Base-by-base conservation (phyloP, 257 asterid genomes). In the Primulina tabacum region DNA sequence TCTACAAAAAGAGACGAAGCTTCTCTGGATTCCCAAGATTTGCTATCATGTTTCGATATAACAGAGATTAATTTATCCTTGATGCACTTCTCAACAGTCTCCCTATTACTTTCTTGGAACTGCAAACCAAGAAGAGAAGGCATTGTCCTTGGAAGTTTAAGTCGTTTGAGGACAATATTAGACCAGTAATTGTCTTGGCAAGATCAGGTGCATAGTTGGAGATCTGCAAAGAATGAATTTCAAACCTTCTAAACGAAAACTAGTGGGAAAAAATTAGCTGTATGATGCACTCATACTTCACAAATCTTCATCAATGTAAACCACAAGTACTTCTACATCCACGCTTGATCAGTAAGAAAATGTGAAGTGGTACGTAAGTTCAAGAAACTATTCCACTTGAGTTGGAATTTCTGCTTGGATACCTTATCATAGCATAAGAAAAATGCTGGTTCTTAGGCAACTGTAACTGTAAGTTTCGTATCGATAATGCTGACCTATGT, bases 171-270 rank as follows among this genome's bases (percentile, higher is more conserved):
- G 97, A 82, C 75, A 75, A 67, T 73, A 93, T 80, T 80, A 93
- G 81, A 20, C 87, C 86, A 17, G 97, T 82, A 64, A 90, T 80
- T 40, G 96, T 77, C 83, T 82, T 86, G 29, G 98, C 95, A 75
- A 93, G 95, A 55, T 90, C 92, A n/a, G 97, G 97, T 37, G 92
- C 97, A 64, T 89, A 86, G 60, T 80, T 81, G 75, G 85, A 83
- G 38, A 85, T 83, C 99, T 90, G 90, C 65, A 63, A 64, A 56
- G 53, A 38, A 40, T 2, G 20, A 16, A 56, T 14, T 18, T 60
- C 64, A 55, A n/a, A 56, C 30, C 8, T 75, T 1, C 12, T 17
- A 18, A 70, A 29, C 20, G 30, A 28, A 72, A 57, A 35, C 18
- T 16, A 35, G 8, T 9, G 32, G 64, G 73, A 40, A 56, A 32